phyloP scores from a whole-genome alignment of 257 asterid genomes.

The Fraxinus pennsylvanica region DNA sequence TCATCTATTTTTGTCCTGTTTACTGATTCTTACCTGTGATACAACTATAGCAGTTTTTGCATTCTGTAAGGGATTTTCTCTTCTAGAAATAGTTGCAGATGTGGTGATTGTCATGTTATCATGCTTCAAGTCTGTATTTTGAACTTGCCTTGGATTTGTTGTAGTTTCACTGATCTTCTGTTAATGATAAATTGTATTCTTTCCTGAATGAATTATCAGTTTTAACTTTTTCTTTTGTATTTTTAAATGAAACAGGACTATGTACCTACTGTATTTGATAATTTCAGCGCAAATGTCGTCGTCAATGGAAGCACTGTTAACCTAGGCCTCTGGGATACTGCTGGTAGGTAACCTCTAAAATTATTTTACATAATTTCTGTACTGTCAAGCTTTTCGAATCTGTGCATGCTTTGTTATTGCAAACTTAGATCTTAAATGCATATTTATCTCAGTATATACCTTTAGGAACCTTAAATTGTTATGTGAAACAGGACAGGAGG shows the following conservation, averaged over 20 bases:
- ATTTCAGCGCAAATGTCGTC: constrained; percentile 75
- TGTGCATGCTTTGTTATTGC: constrained; percentile 18
- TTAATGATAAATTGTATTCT: background rate
- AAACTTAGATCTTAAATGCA: constrained; percentile 7
- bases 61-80: background rate
- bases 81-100: background rate
- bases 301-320: constrained; percentile 72
- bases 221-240: background rate
- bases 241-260: constrained; percentile 37
- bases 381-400: constrained; percentile 9
- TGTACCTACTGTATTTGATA: constrained; percentile 79
- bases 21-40: background rate
- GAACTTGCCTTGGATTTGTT: background rate
- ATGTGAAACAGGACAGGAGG: constrained; percentile 70
- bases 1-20: background rate
- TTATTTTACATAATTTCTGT: constrained; percentile 9
- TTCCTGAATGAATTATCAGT: background rate
- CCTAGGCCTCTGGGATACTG: constrained; percentile 86
- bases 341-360: constrained; percentile 46
- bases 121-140: background rate
- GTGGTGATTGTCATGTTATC: background rate
- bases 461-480: constrained; percentile 8
- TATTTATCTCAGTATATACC: constrained; percentile 13
- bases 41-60: background rate
- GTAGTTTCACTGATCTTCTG: background rate